These are phyloP conservation scores for Eucalyptus albens DNA, from an alignment of 345 rosid genomes.

Conservation along the genomic window DNA sequence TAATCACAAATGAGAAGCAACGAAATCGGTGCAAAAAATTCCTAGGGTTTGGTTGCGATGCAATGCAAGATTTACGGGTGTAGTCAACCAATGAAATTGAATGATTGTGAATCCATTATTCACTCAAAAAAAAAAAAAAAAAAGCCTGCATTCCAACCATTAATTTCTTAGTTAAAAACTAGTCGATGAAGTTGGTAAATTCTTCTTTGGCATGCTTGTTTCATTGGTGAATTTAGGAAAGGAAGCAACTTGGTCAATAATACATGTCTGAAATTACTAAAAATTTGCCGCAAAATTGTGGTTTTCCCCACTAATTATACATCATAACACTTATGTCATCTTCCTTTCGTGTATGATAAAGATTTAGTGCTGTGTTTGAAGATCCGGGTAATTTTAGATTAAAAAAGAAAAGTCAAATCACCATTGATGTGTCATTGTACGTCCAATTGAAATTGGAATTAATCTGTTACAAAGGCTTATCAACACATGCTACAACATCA, in stretches of 20 bases:
- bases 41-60: background rate
- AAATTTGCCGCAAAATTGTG: background rate
- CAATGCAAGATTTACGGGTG: background rate
- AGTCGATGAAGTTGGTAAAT: background rate
- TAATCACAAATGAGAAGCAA: background rate
- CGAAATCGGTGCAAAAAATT: background rate
- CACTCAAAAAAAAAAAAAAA: background rate
- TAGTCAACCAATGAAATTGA: background rate
- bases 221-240: background rate
- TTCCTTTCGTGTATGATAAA: background rate
- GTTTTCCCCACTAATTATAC: background rate
- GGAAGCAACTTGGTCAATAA: background rate
- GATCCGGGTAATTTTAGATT: background rate
- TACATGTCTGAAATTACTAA: background rate
- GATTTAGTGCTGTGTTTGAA: background rate
- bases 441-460: background rate
- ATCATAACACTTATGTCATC: background rate
- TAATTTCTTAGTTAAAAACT: background rate
- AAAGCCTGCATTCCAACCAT: background rate
- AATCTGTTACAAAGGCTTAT: background rate
- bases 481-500: background rate
- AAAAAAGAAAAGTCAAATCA: background rate
- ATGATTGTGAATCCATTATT: background rate
- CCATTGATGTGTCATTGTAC: background rate
- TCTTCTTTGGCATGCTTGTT: background rate